Base-by-base conservation (phyloP, 2,329 filamentous ascomycete species). In the Curvularia verruculosa region DNA sequence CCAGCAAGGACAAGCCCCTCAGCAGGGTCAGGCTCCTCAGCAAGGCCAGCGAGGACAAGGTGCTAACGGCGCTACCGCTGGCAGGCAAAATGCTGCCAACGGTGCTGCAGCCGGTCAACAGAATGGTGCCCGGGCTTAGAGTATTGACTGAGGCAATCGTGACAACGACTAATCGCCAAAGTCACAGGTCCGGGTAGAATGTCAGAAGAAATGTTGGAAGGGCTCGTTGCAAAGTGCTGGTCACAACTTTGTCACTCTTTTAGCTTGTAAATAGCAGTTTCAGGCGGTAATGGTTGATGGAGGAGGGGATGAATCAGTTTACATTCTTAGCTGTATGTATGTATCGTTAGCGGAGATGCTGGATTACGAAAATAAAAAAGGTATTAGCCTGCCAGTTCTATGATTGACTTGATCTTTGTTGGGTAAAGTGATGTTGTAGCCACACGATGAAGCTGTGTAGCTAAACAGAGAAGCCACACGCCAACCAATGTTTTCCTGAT, bases 1-100 rank as follows among this genome's bases (percentile, higher is more conserved):
- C 4, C 54, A 60, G 29, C 52, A 61, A 24, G 46, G 49, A 26
- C 56, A 57, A 8, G 36, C 10, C n/a, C 8, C 4, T 2, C 28
- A 29, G 28, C n/a, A 39, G 6, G 36, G 37, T 23, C 37, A 40
- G 15, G 37, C 55, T 44, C 31, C 21, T n/a, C 54, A 61, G 21
- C 47, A 54, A 15, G 21, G 18, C 12, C 52, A 55, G 28, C 31
- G 36, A 13, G 26, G 41, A 8, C 23, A 53, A 13, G 10, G 24
- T 18, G 21, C n/a, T 15, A 43, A 31, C 4, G 36, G 31, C 9
- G 31, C 29, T 29, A 13, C 23, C 3, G 31, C 26, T 9, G 29
- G 28, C 5, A 29, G 12, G 28, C 28, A 29, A 29, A 29, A 29
- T 29, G 28, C 9, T 29, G 24, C 4, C 2, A 45, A 37, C 13